Evolutionary conservation across 2,329 filamentous ascomycete genomes (phyloP).

Genomic region (Phialophora macrospora): DNA sequence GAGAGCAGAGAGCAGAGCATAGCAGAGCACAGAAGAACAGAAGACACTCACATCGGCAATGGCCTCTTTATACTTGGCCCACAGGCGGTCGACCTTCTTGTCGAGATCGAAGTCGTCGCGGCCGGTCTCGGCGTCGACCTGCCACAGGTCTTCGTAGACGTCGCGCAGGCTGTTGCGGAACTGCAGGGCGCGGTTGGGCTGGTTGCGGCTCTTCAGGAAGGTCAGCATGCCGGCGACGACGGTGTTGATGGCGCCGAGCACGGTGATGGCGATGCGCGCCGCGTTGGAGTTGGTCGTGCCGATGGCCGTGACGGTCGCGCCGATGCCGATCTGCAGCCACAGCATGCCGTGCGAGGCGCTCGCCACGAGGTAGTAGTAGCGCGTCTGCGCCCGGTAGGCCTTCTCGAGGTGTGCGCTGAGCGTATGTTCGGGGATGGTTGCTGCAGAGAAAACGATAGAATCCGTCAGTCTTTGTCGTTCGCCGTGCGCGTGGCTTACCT

Average conservation of each 20-base stretch:
- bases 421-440: slow-evolving; percentile 1
- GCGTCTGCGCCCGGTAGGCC: slow-evolving; percentile 8
- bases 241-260: slow-evolving; percentile 29
- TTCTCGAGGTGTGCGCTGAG: slow-evolving; percentile 5
- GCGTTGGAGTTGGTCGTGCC: slow-evolving; percentile 12
- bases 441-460: not conserved
- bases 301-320: slow-evolving; percentile 19
- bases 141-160: slow-evolving; percentile 20
- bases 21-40: not conserved
- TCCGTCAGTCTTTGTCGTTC: slow-evolving; percentile 7
- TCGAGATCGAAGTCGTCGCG: slow-evolving; percentile 15
- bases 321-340: slow-evolving; percentile 25
- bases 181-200: slow-evolving; percentile 28
- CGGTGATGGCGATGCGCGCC: slow-evolving; percentile 23
- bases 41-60: slow-evolving; percentile 14
- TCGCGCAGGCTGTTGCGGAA: slow-evolving; percentile 23
- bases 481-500: not conserved
- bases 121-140: slow-evolving; percentile 23
- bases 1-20: not conserved
- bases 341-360: slow-evolving; percentile 20
- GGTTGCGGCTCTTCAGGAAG: slow-evolving; percentile 28
- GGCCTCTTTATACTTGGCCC: slow-evolving; percentile 17
- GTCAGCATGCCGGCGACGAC: slow-evolving; percentile 27
- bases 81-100: slow-evolving; percentile 14
- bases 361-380: slow-evolving; percentile 18